Evolutionary conservation across 352 stramenopile species (phyloP).

Genomic region (Phytophthora crassamura): DNA sequence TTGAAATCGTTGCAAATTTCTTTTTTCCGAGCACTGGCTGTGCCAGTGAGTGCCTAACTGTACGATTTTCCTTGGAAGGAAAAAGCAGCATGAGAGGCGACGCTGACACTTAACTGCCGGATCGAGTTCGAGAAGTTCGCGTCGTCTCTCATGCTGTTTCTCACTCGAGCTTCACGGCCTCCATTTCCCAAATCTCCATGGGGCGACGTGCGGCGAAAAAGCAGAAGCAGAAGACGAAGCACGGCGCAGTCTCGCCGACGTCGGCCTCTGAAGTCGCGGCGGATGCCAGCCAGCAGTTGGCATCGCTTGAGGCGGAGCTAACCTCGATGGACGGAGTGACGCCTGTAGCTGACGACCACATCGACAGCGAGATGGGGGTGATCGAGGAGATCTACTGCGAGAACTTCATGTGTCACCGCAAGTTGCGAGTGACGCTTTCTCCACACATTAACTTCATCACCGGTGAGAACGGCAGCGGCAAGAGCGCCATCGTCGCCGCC

Average conservation of each 20-base stretch:
- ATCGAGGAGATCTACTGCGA: conserved; percentile 96
- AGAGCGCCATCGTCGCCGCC: conserved; percentile 97
- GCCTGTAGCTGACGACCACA: conserved; percentile 21
- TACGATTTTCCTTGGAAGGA: too few relatives aligned
- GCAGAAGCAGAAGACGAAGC: conserved; percentile 12
- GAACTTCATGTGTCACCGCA: conserved; percentile 99
- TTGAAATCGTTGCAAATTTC: too few relatives aligned
- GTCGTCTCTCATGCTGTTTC: conserved; percentile 11
- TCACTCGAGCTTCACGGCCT: not conserved
- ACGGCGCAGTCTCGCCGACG: not conserved
- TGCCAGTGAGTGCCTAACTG: too few relatives aligned
- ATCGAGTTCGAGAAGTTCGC: not conserved
- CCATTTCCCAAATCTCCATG: conserved; percentile 6
- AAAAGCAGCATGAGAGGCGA: too few relatives aligned
- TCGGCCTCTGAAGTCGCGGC: not conserved
- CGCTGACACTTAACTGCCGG: too few relatives aligned
- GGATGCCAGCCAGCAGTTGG: not conserved
- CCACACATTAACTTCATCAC: conserved; percentile 91
- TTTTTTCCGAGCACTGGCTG: too few relatives aligned
- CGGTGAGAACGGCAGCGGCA: conserved; percentile 95
- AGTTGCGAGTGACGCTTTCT: conserved; percentile 87
- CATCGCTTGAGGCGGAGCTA: not conserved
- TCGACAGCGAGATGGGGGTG: conserved; percentile 90
- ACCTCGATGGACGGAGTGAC: not conserved
- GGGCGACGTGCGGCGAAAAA: not conserved